phyloP scores from a whole-genome alignment of 805 yeast species.

The Komagataella kurtzmanii region DNA sequence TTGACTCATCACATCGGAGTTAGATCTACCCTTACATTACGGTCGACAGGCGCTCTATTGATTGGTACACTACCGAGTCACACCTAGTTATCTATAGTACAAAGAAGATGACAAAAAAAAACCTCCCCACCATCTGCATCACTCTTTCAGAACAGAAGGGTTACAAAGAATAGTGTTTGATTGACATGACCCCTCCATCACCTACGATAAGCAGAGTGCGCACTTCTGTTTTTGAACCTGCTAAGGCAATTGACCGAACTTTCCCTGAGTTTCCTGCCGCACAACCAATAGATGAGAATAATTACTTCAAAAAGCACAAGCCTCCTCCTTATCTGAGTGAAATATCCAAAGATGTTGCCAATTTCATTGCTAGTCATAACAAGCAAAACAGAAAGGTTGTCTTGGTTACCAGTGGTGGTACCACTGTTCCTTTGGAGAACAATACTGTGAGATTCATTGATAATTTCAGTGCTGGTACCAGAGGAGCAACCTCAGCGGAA shows the following conservation, averaged over 20 bases:
- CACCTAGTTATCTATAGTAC: background rate
- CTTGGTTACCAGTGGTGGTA: conserved; percentile 91
- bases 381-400: conserved; percentile 39
- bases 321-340: conserved; percentile 66
- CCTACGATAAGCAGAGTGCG: conserved; percentile 20
- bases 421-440: conserved; percentile 94
- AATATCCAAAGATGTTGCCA: conserved; percentile 38
- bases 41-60: background rate
- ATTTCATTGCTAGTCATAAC: conserved; percentile 49
- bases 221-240: conserved; percentile 60
- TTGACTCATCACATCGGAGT: background rate
- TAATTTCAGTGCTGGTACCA: conserved; percentile 93
- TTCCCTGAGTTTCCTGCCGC: conserved; percentile 76
- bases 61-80: background rate
- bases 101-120: background rate
- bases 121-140: conserved; percentile 14
- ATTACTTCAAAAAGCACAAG: conserved; percentile 57
- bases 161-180: conserved; percentile 3
- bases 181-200: conserved; percentile 6
- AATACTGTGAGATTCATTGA: conserved; percentile 95
- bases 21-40: background rate
- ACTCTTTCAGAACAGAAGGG: conserved; percentile 29
- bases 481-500: conserved; percentile 96
- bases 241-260: conserved; percentile 67
- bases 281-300: conserved; percentile 52